Evolutionary conservation across 129 eudicot species (phyloP).

Genomic region (Pittosporum tobira): DNA sequence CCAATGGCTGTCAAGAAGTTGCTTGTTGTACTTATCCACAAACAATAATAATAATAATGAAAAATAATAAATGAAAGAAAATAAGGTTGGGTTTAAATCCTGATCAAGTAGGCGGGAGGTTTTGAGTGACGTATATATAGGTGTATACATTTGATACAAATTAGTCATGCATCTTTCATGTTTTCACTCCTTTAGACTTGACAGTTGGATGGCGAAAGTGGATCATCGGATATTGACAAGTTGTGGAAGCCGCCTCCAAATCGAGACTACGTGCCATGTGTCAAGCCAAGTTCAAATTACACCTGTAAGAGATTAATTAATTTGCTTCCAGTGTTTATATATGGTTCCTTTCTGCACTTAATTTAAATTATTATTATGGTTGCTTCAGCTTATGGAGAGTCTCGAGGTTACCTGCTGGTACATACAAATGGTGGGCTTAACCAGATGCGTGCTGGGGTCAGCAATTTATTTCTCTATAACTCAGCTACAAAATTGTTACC

Average conservation of each 20-base stretch:
- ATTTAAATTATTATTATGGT: conserved; percentile 9
- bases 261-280: conserved; percentile 70
- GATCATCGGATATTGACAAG: conserved; percentile 44
- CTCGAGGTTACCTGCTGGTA: conserved; percentile 87
- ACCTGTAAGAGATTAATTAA: conserved; percentile 27
- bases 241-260: conserved; percentile 94
- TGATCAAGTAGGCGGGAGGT: not conserved
- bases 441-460: conserved; percentile 99
- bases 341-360: not conserved
- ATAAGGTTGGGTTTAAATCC: too few species aligned
- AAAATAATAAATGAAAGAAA: too few species aligned
- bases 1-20: not conserved
- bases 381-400: conserved; percentile 53
- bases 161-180: conserved; percentile 66
- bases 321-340: not conserved
- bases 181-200: conserved; percentile 94
- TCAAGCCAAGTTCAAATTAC: conserved; percentile 47
- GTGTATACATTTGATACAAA: conserved; percentile 20
- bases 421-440: conserved; percentile 97
- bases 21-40: too few species aligned
- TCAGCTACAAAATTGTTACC: not conserved
- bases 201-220: conserved; percentile 80
- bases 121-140: conserved; percentile 14
- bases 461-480: conserved; percentile 14
- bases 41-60: too few species aligned